Evolutionary conservation across 2,329 filamentous ascomycete species (phyloP).

Genomic region (Calonectria pauciramosa): DNA sequence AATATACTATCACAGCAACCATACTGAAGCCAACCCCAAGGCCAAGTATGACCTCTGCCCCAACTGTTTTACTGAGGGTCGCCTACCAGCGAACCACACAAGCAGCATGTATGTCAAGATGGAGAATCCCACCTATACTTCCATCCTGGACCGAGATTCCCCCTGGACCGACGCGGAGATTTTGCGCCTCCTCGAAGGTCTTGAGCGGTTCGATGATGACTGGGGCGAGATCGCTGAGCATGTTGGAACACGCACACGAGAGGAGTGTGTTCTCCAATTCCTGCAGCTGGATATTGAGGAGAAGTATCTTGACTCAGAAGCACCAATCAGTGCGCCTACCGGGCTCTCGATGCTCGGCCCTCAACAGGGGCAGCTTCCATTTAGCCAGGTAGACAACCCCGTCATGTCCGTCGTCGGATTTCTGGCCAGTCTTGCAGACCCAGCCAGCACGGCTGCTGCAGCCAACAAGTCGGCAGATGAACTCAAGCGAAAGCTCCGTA

Average conservation of each 20-base stretch:
- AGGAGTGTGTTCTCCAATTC: conserved; percentile 98
- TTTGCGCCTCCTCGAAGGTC: conserved; percentile 87
- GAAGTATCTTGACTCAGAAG: conserved; percentile 90
- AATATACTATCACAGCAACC: conserved; percentile 71
- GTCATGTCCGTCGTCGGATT: conserved; percentile 97
- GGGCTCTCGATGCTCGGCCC: conserved; percentile 77
- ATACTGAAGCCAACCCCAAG: conserved; percentile 71
- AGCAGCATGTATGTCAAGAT: conserved; percentile 88
- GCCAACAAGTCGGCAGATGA: conserved; percentile 90
- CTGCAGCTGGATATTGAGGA: conserved; percentile 97
- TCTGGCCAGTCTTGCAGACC: conserved; percentile 90
- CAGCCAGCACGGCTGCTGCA: conserved; percentile 89
- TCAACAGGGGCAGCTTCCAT: conserved; percentile 85
- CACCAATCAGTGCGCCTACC: conserved; percentile 63
- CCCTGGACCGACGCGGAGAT: conserved; percentile 94
- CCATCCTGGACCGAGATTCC: conserved; percentile 84
- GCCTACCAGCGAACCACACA: conserved; percentile 84
- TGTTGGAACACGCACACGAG: conserved; percentile 89
- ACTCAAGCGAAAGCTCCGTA: conserved; percentile 83
- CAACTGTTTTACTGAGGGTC: conserved; percentile 87
- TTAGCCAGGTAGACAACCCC: conserved; percentile 94
- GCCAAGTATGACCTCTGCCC: conserved; percentile 91
- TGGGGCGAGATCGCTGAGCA: conserved; percentile 95
- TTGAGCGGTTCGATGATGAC: conserved; percentile 95
- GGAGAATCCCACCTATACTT: conserved; percentile 87